A percentile compares a stretch with the other conserved stretches of the same genome.
phyloP scores from a whole-genome alignment of 768 basidiomycete genomes.

The Collybia sp. region DNA sequence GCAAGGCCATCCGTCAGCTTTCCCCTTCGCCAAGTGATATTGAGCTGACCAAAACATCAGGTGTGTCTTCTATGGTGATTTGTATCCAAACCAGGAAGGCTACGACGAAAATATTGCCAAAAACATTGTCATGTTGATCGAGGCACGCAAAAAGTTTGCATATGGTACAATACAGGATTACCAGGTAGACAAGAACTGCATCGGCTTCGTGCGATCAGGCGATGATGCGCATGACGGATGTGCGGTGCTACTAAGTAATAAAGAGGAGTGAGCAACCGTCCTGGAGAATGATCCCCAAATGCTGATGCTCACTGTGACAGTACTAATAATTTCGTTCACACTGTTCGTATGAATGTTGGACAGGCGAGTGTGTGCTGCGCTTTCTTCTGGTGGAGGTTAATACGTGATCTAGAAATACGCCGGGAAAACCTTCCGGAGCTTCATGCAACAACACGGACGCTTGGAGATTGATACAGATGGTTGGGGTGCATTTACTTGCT shows the following conservation, averaged over 20 bases:
- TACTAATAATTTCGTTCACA: constrained; percentile 30
- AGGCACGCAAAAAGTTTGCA: constrained; percentile 60
- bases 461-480: constrained; percentile 49
- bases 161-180: constrained; percentile 66
- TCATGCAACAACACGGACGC: constrained; percentile 39
- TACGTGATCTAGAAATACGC: constrained; percentile 23
- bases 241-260: constrained; percentile 69
- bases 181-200: constrained; percentile 51
- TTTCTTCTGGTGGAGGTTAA: neutral
- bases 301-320: constrained; percentile 8
- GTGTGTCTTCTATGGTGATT: constrained; percentile 85
- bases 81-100: constrained; percentile 69
- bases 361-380: constrained; percentile 32
- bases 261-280: constrained; percentile 26
- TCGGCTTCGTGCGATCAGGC: constrained; percentile 75
- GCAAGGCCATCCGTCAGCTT: constrained; percentile 68
- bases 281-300: no score
- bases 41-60: constrained; percentile 27
- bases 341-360: constrained; percentile 66
- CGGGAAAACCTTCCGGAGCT: constrained; percentile 38
- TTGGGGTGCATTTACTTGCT: constrained; percentile 64
- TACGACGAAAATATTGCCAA: constrained; percentile 49
- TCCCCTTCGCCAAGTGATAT: neutral
- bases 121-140: constrained; percentile 51
- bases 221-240: constrained; percentile 52